These are phyloP conservation scores for Nitzschia inconspicua DNA, from an alignment of 108 stramenopile genomes.

Conservation along the genomic window DNA sequence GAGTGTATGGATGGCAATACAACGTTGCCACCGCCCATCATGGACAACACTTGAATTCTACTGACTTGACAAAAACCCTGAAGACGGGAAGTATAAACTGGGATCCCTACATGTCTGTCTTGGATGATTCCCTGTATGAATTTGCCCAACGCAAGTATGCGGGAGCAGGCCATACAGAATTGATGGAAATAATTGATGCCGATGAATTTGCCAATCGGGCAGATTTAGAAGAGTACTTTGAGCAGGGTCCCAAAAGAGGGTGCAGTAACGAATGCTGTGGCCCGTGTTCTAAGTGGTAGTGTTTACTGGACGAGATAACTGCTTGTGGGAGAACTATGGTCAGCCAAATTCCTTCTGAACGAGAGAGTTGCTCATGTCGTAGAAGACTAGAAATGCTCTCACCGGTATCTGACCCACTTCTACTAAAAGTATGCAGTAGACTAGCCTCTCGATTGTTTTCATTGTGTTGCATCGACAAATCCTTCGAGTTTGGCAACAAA, in stretches of 20 bases:
- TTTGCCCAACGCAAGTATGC: constrained; percentile 21
- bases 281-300: constrained; percentile 9
- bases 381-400: too few relatives aligned
- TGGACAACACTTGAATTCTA: neutral
- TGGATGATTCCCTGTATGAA: constrained; percentile 43
- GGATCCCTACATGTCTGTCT: constrained; percentile 30
- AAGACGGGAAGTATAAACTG: neutral
- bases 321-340: too few relatives aligned
- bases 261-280: constrained; percentile 28
- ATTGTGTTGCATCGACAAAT: too few relatives aligned
- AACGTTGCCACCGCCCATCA: neutral
- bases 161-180: neutral
- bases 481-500: too few relatives aligned
- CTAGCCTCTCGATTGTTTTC: too few relatives aligned
- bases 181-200: neutral
- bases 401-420: too few relatives aligned
- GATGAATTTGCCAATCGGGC: constrained; percentile 22
- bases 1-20: constrained; percentile 21
- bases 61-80: neutral
- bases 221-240: constrained; percentile 27
- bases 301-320: too few relatives aligned
- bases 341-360: too few relatives aligned
- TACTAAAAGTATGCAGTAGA: too few relatives aligned
- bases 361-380: too few relatives aligned
- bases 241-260: constrained; percentile 4